A percentile compares a stretch with the other conserved stretches of the same genome.
Conservation (phyloP, 306 rosid species). For the Castanospermum australe region DNA sequence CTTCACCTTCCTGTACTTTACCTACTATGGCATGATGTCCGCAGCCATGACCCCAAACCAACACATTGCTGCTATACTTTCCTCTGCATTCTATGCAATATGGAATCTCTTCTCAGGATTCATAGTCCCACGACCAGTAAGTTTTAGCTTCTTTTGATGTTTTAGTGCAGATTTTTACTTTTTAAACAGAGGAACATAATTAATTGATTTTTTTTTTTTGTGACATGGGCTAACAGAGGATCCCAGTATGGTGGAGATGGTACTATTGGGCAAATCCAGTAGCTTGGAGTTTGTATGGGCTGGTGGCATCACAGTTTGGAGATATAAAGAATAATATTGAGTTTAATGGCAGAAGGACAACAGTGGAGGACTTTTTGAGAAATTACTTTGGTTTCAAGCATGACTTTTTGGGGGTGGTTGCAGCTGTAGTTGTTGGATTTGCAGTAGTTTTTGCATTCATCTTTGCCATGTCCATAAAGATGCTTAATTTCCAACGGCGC, state of each 20-base stretch:
- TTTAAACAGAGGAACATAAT: not conserved
- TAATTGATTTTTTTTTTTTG: not conserved
- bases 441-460: not conserved
- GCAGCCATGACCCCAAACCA: conserved; percentile 47
- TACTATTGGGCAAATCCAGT: conserved; percentile 35
- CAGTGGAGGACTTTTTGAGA: not conserved
- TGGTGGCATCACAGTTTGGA: conserved; percentile 38
- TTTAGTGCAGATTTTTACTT: not conserved
- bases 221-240: conserved; percentile 11
- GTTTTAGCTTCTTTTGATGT: not conserved
- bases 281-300: conserved; percentile 38
- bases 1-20: conserved; percentile 45
- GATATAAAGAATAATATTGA: conserved; percentile 3
- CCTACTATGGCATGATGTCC: conserved; percentile 60
- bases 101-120: conserved; percentile 55
- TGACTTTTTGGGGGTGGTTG: not conserved
- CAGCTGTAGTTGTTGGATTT: not conserved
- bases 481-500: not conserved
- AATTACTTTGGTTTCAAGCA: not conserved
- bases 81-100: conserved; percentile 22
- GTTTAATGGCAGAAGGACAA: not conserved
- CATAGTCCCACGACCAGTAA: conserved; percentile 45
- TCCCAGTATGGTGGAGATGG: conserved; percentile 44
- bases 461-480: not conserved
- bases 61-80: conserved; percentile 20